A percentile compares a stretch with the other conserved stretches of the same genome.
Conservation (phyloP, 2,329 filamentous ascomycete species). For the Monilinia fructigena region DNA sequence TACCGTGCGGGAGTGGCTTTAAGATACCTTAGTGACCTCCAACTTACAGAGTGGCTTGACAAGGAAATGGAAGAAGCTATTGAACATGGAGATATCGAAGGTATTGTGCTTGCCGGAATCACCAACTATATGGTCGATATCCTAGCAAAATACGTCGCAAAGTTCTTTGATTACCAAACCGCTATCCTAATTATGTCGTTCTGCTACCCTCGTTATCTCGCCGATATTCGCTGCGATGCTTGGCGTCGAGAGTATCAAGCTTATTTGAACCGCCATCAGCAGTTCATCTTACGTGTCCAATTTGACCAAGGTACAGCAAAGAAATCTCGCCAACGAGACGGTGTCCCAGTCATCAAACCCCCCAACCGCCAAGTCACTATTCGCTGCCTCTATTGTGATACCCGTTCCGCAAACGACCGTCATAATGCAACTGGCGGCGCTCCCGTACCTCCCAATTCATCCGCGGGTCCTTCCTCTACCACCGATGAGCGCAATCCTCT, state of each 20-base stretch:
- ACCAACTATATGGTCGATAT: slow-evolving; percentile 71
- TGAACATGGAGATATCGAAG: slow-evolving; percentile 69
- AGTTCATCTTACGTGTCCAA: slow-evolving; percentile 71
- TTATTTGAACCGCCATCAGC: slow-evolving; percentile 69
- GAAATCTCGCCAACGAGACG: slow-evolving; percentile 61
- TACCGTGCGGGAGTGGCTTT: slow-evolving; percentile 75
- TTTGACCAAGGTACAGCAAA: slow-evolving; percentile 77
- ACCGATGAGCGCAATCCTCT: slow-evolving; percentile 51
- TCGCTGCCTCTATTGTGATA: slow-evolving; percentile 74
- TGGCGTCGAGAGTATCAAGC: slow-evolving; percentile 73
- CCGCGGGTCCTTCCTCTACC: slow-evolving; percentile 28
- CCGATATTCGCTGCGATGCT: slow-evolving; percentile 70
- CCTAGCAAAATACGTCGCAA: slow-evolving; percentile 71
- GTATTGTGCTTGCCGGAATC: slow-evolving; percentile 74
- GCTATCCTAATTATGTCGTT: slow-evolving; percentile 72
- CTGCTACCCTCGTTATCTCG: slow-evolving; percentile 72
- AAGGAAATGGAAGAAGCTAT: slow-evolving; percentile 62
- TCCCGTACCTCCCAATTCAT: slow-evolving; percentile 21
- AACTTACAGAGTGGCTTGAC: slow-evolving; percentile 65
- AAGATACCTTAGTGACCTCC: slow-evolving; percentile 60
- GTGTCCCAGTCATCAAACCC: slow-evolving; percentile 61
- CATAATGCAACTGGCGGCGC: slow-evolving; percentile 29
- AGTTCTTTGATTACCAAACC: slow-evolving; percentile 76
- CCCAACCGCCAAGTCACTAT: slow-evolving; percentile 70
- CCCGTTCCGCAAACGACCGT: slow-evolving; percentile 50